A percentile compares a stretch with the other conserved stretches of the same genome.
Conservation (phyloP, 129 eudicot species). For the Ambrosia trifida region DNA sequence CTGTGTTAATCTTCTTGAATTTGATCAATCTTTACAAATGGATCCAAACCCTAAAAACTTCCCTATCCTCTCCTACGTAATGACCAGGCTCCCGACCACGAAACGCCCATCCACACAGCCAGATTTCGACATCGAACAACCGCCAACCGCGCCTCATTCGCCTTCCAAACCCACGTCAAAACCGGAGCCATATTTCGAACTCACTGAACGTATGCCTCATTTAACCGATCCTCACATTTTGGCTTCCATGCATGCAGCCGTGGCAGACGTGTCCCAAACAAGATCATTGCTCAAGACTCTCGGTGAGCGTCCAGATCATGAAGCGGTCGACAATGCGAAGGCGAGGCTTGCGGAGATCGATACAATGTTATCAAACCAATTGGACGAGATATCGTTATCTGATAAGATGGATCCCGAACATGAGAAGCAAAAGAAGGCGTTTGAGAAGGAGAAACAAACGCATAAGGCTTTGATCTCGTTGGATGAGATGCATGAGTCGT, state of each 20-base stretch:
- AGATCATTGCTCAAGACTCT: constrained; percentile 61
- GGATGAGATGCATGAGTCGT: constrained; percentile 80
- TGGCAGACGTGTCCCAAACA: constrained; percentile 69
- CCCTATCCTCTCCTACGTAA: constrained; percentile 77
- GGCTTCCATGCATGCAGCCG: constrained; percentile 68
- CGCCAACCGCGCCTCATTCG: constrained; percentile 28
- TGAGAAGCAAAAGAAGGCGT: constrained; percentile 43
- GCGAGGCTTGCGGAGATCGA: constrained; percentile 60
- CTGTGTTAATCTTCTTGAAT: neutral
- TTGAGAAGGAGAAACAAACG: constrained; percentile 51
- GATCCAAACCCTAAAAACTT: constrained; percentile 65
- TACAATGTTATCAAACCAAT: constrained; percentile 29
- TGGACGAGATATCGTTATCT: constrained; percentile 55
- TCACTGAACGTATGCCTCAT: constrained; percentile 76
- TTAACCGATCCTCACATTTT: constrained; percentile 58
- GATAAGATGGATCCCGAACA: constrained; percentile 31
- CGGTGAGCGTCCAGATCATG: constrained; percentile 84
- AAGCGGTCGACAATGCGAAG: constrained; percentile 68
- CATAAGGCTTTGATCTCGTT: constrained; percentile 59
- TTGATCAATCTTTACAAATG: constrained; percentile 35
- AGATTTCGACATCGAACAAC: constrained; percentile 63
- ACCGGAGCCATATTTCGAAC: constrained; percentile 57
- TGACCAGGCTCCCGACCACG: constrained; percentile 59
- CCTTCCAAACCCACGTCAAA: neutral
- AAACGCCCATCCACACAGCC: constrained; percentile 28